Conservation (phyloP, 2,329 filamentous ascomycete species). For the Helotiales sp. region DNA sequence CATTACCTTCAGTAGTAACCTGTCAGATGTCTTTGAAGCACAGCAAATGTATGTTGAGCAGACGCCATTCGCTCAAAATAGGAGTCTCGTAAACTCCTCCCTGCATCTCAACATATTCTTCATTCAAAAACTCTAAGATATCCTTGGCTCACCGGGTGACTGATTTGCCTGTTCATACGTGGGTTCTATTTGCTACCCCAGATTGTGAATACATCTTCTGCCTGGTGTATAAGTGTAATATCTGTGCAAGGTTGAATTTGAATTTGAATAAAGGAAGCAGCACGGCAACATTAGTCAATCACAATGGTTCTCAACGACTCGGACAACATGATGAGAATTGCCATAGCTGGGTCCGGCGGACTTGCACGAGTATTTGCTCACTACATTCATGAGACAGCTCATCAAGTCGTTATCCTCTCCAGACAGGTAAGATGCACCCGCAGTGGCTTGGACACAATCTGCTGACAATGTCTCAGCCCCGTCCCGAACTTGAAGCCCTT, state of each 20-base stretch:
- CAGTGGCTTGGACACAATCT: background rate
- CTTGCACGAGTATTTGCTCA: slow-evolving; percentile 62
- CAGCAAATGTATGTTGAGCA: slow-evolving; percentile 5
- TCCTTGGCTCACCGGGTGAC: slow-evolving; percentile 31
- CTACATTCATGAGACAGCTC: slow-evolving; percentile 65
- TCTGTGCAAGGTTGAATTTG: slow-evolving; percentile 1
- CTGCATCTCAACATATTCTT: slow-evolving; percentile 16
- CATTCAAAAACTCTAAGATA: slow-evolving; percentile 28
- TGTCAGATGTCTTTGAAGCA: slow-evolving; percentile 24
- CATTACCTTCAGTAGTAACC: slow-evolving; percentile 27
- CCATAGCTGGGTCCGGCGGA: slow-evolving; percentile 65
- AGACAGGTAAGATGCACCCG: slow-evolving; percentile 56
- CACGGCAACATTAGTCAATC: background rate
- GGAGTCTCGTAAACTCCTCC: slow-evolving; percentile 23
- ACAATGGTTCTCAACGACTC: slow-evolving; percentile 9
- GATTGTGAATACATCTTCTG: slow-evolving; percentile 21
- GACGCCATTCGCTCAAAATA: slow-evolving; percentile 20
- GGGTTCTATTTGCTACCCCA: slow-evolving; percentile 25
- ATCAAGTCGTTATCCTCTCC: slow-evolving; percentile 74
- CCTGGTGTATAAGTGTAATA: slow-evolving; percentile 24
- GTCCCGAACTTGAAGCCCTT: slow-evolving; percentile 45
- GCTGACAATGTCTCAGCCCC: slow-evolving; percentile 40
- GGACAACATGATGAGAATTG: slow-evolving; percentile 57
- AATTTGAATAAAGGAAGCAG: slow-evolving; percentile 24
- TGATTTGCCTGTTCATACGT: slow-evolving; percentile 12